phyloP scores from a whole-genome alignment of 306 rosid species.

The Begonia masoniana region DNA sequence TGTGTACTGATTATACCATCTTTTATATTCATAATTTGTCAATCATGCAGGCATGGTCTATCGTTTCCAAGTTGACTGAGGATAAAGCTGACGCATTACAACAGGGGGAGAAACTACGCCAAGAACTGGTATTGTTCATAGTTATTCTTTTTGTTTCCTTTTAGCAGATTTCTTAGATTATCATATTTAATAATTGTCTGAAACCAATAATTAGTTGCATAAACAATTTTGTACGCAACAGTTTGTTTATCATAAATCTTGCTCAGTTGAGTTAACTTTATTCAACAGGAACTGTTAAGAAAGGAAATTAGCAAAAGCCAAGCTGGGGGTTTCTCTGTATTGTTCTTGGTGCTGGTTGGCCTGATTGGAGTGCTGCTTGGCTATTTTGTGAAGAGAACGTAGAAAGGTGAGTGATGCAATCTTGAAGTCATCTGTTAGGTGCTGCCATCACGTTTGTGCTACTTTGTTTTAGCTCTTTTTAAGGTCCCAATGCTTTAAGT shows the following conservation, averaged over 20 bases:
- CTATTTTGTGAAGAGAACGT: slow-evolving; percentile 18
- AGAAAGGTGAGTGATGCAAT: neutral
- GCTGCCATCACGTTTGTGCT: too few species aligned
- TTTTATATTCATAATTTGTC: too few species aligned
- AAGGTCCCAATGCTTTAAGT: too few species aligned
- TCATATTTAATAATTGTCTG: neutral
- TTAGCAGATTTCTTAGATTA: neutral
- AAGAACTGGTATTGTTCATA: slow-evolving; percentile 25
- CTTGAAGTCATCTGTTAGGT: too few species aligned
- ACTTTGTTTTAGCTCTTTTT: too few species aligned
- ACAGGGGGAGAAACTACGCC: slow-evolving; percentile 26
- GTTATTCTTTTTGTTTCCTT: neutral
- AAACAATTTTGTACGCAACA: neutral
- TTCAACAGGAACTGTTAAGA: slow-evolving; percentile 23
- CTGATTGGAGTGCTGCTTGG: slow-evolving; percentile 28
- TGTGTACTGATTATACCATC: too few species aligned
- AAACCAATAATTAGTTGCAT: neutral
- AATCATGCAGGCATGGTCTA: slow-evolving; percentile 20
- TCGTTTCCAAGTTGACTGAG: slow-evolving; percentile 27
- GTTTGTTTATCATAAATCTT: too few species aligned
- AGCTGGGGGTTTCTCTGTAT: slow-evolving; percentile 20
- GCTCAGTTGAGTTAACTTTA: too few species aligned
- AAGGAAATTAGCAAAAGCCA: slow-evolving; percentile 15
- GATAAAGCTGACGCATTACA: slow-evolving; percentile 29
- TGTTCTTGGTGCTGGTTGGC: slow-evolving; percentile 23